Conservation (phyloP, 2,329 filamentous ascomycete genomes). For the Hyphodiscus sp. region DNA sequence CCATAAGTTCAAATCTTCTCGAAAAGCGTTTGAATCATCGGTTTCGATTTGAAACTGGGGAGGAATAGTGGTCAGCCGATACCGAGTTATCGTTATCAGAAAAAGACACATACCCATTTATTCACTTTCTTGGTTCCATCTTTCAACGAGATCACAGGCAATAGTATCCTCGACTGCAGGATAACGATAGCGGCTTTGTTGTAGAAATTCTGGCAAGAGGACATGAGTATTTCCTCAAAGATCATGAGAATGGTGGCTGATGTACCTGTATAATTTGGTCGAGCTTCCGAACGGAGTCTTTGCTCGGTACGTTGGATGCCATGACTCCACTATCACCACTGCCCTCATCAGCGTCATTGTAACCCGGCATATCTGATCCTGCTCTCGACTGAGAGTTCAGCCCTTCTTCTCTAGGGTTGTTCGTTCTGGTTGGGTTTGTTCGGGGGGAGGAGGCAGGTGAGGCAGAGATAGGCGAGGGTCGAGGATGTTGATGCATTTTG, state of each 20-base stretch:
- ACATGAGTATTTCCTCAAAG: slow-evolving; percentile 3
- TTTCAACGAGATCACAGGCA: slow-evolving; percentile 48
- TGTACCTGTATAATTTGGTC: slow-evolving; percentile 88
- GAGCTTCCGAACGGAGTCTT: slow-evolving; percentile 69
- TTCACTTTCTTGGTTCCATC: slow-evolving; percentile 61
- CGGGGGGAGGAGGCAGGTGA: slow-evolving; percentile 68
- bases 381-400: slow-evolving; percentile 37
- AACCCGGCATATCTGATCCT: slow-evolving; percentile 42
- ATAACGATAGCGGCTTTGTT: slow-evolving; percentile 82
- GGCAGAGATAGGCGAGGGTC: slow-evolving; percentile 64
- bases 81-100: background rate
- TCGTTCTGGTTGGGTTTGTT: slow-evolving; percentile 65
- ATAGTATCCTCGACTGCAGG: slow-evolving; percentile 69
- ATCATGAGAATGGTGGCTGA: background rate
- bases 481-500: slow-evolving; percentile 85
- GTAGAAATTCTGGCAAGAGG: slow-evolving; percentile 70
- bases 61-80: background rate
- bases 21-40: slow-evolving; percentile 83
- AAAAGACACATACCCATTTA: slow-evolving; percentile 66
- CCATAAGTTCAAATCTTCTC: slow-evolving; percentile 76
- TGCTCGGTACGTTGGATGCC: slow-evolving; percentile 44
- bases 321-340: slow-evolving; percentile 38
- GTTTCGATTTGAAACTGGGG: slow-evolving; percentile 87
- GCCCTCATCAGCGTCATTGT: slow-evolving; percentile 41
- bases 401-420: slow-evolving; percentile 66